Evolutionary conservation across 2,329 filamentous ascomycete species (phyloP).

Genomic region (Calonectria leucothoes): DNA sequence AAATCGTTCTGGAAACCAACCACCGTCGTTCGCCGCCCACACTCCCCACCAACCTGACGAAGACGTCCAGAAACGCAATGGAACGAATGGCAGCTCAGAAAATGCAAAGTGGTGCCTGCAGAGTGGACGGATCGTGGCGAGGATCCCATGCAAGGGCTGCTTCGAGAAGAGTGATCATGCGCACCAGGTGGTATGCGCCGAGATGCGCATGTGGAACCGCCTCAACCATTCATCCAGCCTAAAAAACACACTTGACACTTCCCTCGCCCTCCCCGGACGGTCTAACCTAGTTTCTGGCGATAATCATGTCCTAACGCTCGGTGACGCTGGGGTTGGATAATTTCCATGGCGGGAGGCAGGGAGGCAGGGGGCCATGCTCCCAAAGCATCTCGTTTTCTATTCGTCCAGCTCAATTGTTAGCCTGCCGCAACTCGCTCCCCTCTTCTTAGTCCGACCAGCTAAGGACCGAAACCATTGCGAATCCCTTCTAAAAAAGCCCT

Average conservation of each 20-base stretch:
- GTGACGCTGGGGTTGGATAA: neutral
- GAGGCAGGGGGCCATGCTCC: neutral
- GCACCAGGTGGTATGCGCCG: neutral
- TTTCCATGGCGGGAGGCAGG: neutral
- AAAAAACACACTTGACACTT: neutral
- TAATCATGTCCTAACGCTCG: neutral
- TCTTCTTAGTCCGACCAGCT: neutral
- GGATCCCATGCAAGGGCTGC: neutral
- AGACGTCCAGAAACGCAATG: neutral
- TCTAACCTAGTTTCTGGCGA: neutral
- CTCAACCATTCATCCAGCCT: neutral
- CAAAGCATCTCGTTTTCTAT: neutral
- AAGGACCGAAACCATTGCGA: neutral
- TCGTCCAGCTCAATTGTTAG: neutral
- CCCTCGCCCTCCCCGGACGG: neutral
- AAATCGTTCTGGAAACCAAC: constrained; percentile 1
- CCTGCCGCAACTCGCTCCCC: neutral
- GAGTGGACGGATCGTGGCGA: neutral
- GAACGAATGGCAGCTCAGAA: neutral
- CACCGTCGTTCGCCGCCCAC: neutral
- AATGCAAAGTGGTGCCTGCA: neutral
- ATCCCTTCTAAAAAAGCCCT: neutral
- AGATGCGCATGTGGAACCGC: neutral
- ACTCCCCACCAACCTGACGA: neutral
- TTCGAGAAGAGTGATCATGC: constrained; percentile 9